phyloP scores from a whole-genome alignment of 768 basidiomycete species.

The Agaricus sinodeliciosus region DNA sequence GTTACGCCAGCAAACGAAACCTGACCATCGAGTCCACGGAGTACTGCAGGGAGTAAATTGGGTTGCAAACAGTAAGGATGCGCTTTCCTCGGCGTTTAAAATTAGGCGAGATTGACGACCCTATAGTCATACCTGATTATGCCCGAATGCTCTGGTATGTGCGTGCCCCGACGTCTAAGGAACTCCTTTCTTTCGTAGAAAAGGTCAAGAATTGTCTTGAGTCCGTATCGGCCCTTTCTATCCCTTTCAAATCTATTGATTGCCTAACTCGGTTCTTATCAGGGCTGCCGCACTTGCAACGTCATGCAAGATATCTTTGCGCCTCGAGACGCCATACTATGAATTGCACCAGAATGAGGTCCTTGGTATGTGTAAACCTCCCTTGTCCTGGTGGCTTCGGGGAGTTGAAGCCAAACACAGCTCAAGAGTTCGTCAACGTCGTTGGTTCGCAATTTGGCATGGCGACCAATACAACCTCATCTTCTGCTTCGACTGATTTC shows the following conservation, averaged over 20 bases:
- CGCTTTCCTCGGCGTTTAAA: not conserved
- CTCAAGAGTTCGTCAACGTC: slow-evolving; percentile 44
- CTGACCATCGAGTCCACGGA: slow-evolving; percentile 75
- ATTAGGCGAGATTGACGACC: not conserved
- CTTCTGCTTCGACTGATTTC: slow-evolving; percentile 71
- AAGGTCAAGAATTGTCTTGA: slow-evolving; percentile 66
- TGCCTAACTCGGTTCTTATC: slow-evolving; percentile 9
- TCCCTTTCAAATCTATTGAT: not conserved
- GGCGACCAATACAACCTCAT: slow-evolving; percentile 20
- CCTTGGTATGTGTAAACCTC: slow-evolving; percentile 31
- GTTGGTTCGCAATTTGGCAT: slow-evolving; percentile 39
- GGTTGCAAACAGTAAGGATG: slow-evolving; percentile 55
- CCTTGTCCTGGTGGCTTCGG: not conserved
- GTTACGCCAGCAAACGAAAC: slow-evolving; percentile 83
- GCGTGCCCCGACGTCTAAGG: slow-evolving; percentile 57
- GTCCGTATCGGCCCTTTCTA: slow-evolving; percentile 33
- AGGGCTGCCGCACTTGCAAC: slow-evolving; percentile 68
- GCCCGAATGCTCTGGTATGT: slow-evolving; percentile 68
- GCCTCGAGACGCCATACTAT: slow-evolving; percentile 35
- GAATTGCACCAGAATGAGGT: slow-evolving; percentile 55
- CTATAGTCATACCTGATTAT: slow-evolving; percentile 77
- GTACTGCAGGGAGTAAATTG: slow-evolving; percentile 65
- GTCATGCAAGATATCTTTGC: slow-evolving; percentile 44
- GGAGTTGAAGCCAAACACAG: slow-evolving; percentile 23
- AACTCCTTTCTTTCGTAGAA: slow-evolving; percentile 46